A percentile compares a stretch with the other conserved stretches of the same genome.
These are phyloP conservation scores for Tulasnella sp. DNA, from an alignment of 768 basidiomycete genomes.

Conservation along the genomic window DNA sequence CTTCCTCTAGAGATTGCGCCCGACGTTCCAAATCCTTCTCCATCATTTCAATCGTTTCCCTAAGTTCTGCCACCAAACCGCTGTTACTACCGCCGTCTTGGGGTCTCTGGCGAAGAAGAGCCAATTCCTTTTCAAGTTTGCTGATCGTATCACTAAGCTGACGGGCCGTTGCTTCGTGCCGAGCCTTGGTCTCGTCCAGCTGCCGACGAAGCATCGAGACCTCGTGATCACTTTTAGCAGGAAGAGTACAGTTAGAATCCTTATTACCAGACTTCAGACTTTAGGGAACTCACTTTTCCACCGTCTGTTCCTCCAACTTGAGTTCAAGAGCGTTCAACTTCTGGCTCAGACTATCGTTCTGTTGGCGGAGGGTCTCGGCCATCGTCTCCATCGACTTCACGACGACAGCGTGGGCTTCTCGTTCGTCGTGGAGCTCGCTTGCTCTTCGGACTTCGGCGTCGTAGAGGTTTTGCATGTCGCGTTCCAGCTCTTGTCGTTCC, in stretches of 20 bases:
- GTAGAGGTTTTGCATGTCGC: background rate
- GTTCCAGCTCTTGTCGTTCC: constrained; percentile 1
- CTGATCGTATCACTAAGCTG: background rate
- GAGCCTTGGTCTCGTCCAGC: background rate
- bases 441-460: background rate
- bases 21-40: constrained; percentile 25
- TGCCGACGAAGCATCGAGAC: background rate
- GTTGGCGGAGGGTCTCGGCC: constrained; percentile 17
- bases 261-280: background rate
- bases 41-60: constrained; percentile 23
- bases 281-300: background rate
- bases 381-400: constrained; percentile 21
- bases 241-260: background rate
- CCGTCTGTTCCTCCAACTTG: constrained; percentile 8
- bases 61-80: background rate
- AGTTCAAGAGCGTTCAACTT: constrained; percentile 8
- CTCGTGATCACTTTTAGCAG: background rate
- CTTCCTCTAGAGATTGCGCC: constrained; percentile 8
- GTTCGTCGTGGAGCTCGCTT: background rate
- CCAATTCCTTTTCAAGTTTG: background rate
- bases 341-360: constrained; percentile 3
- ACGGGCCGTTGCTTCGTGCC: background rate
- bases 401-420: constrained; percentile 21
- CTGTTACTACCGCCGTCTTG: background rate
- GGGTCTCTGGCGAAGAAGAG: background rate